A percentile compares a stretch with the other conserved stretches of the same genome.
These are phyloP conservation scores for Cupressus sempervirens DNA, from an alignment of 75 land plant species.

Conservation along the genomic window DNA sequence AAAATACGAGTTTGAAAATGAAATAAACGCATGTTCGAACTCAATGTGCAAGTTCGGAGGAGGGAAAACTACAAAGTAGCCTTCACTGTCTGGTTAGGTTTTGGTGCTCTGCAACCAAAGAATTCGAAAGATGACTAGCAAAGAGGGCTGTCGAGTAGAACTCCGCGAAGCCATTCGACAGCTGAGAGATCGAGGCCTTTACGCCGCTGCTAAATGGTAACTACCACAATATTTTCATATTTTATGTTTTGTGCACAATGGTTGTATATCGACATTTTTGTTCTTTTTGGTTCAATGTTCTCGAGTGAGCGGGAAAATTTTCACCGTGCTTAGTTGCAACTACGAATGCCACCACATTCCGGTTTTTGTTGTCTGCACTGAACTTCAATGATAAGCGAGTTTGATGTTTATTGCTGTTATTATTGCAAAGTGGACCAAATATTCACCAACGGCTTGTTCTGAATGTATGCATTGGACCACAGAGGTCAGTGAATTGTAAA, in stretches of 20 bases:
- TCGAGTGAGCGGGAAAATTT: neutral
- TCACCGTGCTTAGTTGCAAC: neutral
- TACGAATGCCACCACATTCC: no score
- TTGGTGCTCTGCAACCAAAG: neutral
- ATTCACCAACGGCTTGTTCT: no score
- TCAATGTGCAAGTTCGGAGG: neutral
- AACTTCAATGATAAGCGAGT: no score
- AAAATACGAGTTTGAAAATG: no score
- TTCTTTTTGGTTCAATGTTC: no score
- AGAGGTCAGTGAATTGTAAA: no score
- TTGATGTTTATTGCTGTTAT: no score
- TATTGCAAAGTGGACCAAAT: no score
- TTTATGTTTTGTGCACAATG: neutral
- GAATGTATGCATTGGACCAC: no score
- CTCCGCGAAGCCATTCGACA: slow-evolving; percentile 79
- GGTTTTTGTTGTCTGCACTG: no score
- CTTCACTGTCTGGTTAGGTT: neutral
- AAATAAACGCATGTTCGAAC: no score
- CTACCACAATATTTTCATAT: neutral
- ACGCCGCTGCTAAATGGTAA: slow-evolving; percentile 91
- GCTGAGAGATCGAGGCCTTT: slow-evolving; percentile 82
- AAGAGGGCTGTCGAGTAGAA: slow-evolving; percentile 56
- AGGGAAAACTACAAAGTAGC: neutral
- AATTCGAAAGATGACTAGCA: neutral
- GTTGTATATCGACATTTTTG: no score